Evolutionary conservation across 2,329 filamentous ascomycete species (phyloP), one percentile per base, ranked within the genome.

Genomic region (Fusarium bulbicola): DNA sequence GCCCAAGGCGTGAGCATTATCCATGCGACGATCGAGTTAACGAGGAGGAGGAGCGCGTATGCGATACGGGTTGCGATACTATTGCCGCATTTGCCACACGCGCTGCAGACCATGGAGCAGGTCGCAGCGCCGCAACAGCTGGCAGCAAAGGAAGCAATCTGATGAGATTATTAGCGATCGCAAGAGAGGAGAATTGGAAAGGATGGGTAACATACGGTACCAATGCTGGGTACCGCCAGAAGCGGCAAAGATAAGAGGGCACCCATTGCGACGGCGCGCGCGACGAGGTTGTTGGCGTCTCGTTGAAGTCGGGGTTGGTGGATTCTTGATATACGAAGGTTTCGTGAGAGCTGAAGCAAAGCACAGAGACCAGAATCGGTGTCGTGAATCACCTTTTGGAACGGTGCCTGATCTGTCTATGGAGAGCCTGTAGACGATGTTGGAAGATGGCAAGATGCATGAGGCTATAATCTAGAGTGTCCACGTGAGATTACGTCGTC

Each of bases 1-100:
- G 96, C 96, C 96, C 96, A 99, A 59, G 95, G 94, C 28, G 96
- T 99, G 85, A 99, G 94, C 94, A 98, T 97, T 77, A 99, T 94
- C 96, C 96, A 99, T 40, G 96, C 95, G 58, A 98, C 82, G 74
- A 98, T 97, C 66, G 95, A 98, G 88, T 99, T 99, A 83, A 98
- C 85, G 75, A 99, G 91, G 62, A 99, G 93, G 72, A 99, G 92
- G 79, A 98, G 90, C 73, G 96, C 95, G 82, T 97, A 98, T 79
- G 93, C 95, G 85, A 98, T 97, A 86, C 96, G 94, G 76, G 96
- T 99, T 63, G 95, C 95, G 85, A 98, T 95, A 84, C 95, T 97
- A 76, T 97, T 98, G 77, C 95, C 94, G 84, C 95, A 98, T 82
- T 98, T 98, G 59, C 96, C 95, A 81, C 95, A 99, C 18, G 95